Evolutionary conservation across 352 stramenopile genomes (phyloP), one percentile per base, ranked within the genome.

Genomic region (Globisporangium uncinulatum): DNA sequence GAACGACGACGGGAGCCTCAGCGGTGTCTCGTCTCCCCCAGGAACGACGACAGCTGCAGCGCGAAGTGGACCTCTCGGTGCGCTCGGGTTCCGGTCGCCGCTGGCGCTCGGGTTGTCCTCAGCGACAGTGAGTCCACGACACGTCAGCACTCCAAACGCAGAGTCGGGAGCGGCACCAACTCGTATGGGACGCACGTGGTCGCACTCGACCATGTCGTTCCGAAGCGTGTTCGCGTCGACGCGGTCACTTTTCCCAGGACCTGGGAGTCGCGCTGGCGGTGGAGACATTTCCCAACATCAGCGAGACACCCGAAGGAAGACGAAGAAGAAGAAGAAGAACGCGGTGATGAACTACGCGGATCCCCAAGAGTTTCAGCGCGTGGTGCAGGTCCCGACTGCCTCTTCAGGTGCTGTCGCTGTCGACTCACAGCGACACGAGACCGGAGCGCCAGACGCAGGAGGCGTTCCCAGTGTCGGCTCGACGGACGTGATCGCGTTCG

Each of bases 341-440:
- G 62, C 74, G 6, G 70, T 87, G 7, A 62, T 78, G 55, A 48
- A 70, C 52, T 56, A 76, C 51, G 54, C 58, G 0, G 70, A 71
- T 24, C 62, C 72, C 8, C 55, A 71, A 7, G 50, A 61, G 21
- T 75, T 85, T 49, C 67, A 81, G 53, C 63, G 63, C 17, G 46
- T 76, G 6, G 48, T 75, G 19, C 60, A 70, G 31, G 21, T 74
- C 20, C n/a, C n/a, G n/a, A n/a, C n/a, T n/a, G n/a, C n/a, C n/a
- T n/a, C n/a, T n/a, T n/a, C n/a, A n/a, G n/a, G n/a, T n/a, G n/a
- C n/a, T n/a, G n/a, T n/a, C n/a, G n/a, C n/a, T n/a, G 7, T 37
- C 41, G 34, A 14, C 0, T 20, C 29, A 21, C 57, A 67, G 1
- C 49, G n/a, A 62, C 42, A 45, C 39, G 41, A 57, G 14, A 45